Evolutionary conservation across 345 rosid species (phyloP), one percentile per base, ranked within the genome.

Genomic region (Abelmoschus esculentus): DNA sequence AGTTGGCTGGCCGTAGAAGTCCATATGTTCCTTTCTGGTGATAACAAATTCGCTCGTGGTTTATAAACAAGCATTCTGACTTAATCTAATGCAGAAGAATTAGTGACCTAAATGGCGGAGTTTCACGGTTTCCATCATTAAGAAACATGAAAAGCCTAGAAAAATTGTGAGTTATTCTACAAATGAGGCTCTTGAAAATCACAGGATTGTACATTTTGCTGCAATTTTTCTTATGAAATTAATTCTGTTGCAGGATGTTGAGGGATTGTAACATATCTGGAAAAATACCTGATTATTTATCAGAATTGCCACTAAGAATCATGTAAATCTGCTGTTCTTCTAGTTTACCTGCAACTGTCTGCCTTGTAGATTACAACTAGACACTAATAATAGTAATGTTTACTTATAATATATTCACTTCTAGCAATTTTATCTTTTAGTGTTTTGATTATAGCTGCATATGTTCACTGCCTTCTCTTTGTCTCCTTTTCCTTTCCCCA

Each of bases 41-140:
- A 64, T 26, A 44, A 22, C 17, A 64, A 22, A 65, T 65, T 19
- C 4, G 42, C 32, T 63, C 6, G 12, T 42, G 49, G 5, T 54
- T 69, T 12, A 44, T 47, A 64, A 42, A 42, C 14, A 15, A 22
- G 2, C 49, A 61, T 70, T 71, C 9, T 14, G 44, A 49, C 61
- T 56, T n/a, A 31, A 32, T 29, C 52, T 34, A 46, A 34, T 67
- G 55, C 86, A 86, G 90, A 76, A 82, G 84, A 73, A 79, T 86
- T 44, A 83, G 84, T 53, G 86, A 86, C 60, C 66, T 82, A 42
- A 72, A 53, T 49, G 84, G 81, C 54, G 75, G 78, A n/a, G 65
- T 38, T 57, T 84, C 84, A 62, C 60, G 13, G 29, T 77, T 86
- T 70, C 90, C 83, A 6, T 26, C 19, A 59, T 82, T 12, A 49